Percentiles rank a stretch among this genome's conserved stretches.
Evolutionary conservation across 768 basidiomycete genomes (phyloP).

Genomic region (Panellus pusillus): DNA sequence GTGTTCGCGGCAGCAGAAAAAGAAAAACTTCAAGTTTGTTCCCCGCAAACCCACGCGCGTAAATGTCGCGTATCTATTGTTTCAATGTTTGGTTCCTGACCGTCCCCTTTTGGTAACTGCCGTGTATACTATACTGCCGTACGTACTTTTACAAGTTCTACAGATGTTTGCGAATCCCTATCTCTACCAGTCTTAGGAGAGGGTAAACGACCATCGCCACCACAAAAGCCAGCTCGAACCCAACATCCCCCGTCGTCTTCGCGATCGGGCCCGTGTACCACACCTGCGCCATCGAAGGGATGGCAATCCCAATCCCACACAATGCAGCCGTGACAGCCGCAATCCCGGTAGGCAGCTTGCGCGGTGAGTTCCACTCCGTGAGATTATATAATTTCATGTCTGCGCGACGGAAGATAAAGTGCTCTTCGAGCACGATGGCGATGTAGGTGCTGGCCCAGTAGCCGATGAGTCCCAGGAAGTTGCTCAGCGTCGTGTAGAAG

Average conservation of each 20-base stretch:
- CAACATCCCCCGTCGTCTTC: constrained; percentile 69
- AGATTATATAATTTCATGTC: constrained; percentile 54
- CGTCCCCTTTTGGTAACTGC: no score
- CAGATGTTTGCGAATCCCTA: constrained; percentile 28
- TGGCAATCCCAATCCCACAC: constrained; percentile 54
- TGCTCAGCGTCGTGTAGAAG: constrained; percentile 68
- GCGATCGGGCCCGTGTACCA: constrained; percentile 82
- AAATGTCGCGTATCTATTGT: no score
- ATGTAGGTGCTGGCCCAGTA: constrained; percentile 68
- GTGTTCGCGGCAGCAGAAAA: neutral
- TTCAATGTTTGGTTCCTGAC: no score
- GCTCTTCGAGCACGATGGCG: constrained; percentile 66
- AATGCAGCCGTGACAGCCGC: constrained; percentile 59
- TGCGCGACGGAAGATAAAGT: constrained; percentile 62
- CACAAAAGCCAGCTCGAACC: constrained; percentile 73
- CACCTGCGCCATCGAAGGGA: constrained; percentile 72
- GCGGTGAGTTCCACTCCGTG: constrained; percentile 55
- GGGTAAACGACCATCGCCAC: constrained; percentile 55
- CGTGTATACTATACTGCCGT: no score
- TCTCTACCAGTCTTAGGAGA: constrained; percentile 53
- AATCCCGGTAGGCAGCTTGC: constrained; percentile 61
- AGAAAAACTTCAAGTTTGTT: neutral
- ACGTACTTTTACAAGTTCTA: no score
- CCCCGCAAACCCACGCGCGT: no score
- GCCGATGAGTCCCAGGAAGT: constrained; percentile 76